phyloP scores from a whole-genome alignment of 257 asterid genomes.

The Nicotiana knightiana region DNA sequence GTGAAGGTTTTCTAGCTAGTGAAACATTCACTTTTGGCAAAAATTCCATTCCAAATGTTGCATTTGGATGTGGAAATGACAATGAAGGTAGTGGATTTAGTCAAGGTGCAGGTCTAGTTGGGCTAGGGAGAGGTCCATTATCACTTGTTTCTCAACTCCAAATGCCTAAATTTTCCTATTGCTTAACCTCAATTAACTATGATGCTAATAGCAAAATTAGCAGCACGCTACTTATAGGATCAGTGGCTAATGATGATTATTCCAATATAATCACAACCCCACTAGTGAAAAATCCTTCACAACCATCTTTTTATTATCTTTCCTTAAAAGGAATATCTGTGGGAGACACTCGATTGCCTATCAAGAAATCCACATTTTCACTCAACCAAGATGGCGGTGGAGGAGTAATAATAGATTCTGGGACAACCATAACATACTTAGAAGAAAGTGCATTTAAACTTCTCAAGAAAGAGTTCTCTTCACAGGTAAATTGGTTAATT shows the following conservation, averaged over 20 bases:
- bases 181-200: conserved; percentile 64
- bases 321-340: conserved; percentile 70
- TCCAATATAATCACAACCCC: conserved; percentile 33
- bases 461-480: conserved; percentile 48
- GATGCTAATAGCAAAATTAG: conserved; percentile 22
- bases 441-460: conserved; percentile 41
- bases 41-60: conserved; percentile 38
- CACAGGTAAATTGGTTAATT: neutral
- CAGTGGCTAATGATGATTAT: neutral
- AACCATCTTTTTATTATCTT: conserved; percentile 75
- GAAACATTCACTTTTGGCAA: conserved; percentile 59
- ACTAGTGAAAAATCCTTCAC: conserved; percentile 46
- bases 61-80: conserved; percentile 76
- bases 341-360: conserved; percentile 48
- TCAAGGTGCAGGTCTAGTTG: conserved; percentile 81
- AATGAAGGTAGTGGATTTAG: conserved; percentile 64
- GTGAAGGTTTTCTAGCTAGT: conserved; percentile 58
- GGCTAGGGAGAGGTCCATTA: conserved; percentile 74
- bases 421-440: conserved; percentile 72
- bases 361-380: conserved; percentile 40
- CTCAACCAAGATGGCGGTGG: conserved; percentile 62
- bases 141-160: conserved; percentile 76
- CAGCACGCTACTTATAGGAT: conserved; percentile 65
- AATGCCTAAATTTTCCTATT: conserved; percentile 70
- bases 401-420: conserved; percentile 86